Conservation (phyloP, 179 eudicot species). For the Beta macrorhiza region DNA sequence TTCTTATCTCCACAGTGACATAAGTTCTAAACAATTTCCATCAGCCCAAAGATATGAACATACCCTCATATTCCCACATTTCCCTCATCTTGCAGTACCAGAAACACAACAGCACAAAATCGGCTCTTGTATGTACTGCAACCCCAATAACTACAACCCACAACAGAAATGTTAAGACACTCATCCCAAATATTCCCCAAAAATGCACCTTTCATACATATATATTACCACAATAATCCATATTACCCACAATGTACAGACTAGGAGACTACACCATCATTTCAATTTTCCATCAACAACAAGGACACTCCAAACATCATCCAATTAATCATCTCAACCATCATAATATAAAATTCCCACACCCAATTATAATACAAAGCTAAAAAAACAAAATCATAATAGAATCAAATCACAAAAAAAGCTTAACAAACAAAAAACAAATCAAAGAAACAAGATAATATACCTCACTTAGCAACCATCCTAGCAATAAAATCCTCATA, state of each 20-base stretch:
- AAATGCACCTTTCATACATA: neutral
- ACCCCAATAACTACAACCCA: neutral
- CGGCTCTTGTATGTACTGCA: neutral
- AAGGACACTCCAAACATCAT: neutral
- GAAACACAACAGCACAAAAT: neutral
- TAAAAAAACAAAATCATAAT: neutral
- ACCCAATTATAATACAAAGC: neutral
- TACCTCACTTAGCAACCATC: slow-evolving; percentile 39
- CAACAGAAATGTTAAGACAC: neutral
- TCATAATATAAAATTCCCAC: neutral
- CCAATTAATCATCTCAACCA: neutral
- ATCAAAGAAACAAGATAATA: too few species aligned
- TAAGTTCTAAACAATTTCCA: neutral
- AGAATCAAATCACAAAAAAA: neutral
- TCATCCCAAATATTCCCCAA: neutral
- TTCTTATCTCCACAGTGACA: too few species aligned
- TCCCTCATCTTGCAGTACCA: neutral
- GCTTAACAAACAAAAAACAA: neutral
- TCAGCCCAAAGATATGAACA: neutral
- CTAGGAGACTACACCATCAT: neutral
- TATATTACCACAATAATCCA: neutral
- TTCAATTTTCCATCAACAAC: neutral
- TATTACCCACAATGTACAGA: neutral
- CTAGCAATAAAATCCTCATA: slow-evolving; percentile 77
- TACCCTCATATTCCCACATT: neutral